A percentile compares a stretch with the other conserved stretches of the same genome.
phyloP scores from a whole-genome alignment of 2,329 filamentous ascomycete genomes.

The Amauroascus verrucosus region DNA sequence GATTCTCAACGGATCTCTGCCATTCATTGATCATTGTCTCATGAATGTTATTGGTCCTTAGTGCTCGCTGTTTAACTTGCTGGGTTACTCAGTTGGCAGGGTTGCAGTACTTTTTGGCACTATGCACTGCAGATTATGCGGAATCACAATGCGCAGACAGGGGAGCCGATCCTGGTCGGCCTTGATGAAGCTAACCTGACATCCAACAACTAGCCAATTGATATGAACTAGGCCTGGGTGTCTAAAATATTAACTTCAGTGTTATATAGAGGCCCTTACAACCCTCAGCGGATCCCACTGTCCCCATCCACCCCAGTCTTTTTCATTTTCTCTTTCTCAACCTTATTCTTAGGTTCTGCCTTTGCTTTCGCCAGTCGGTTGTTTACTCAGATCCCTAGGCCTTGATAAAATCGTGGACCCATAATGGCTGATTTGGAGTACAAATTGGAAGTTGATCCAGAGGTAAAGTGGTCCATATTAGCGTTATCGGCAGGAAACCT shows the following conservation, averaged over 20 bases:
- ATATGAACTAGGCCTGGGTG: neutral
- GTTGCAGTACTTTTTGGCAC: neutral
- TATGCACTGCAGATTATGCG: neutral
- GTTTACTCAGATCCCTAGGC: neutral
- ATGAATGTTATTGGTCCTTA: no score
- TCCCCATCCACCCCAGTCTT: neutral
- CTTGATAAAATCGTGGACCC: neutral
- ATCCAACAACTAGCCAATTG: neutral
- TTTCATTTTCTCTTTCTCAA: neutral
- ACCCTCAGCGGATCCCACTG: neutral
- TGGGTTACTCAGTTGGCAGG: neutral
- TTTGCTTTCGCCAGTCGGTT: neutral
- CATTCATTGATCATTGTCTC: no score
- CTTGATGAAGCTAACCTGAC: neutral
- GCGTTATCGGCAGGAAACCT: neutral
- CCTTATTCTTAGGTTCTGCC: neutral
- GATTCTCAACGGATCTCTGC: no score
- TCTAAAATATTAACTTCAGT: neutral
- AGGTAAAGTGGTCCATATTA: neutral
- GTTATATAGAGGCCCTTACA: slow-evolving; percentile 4
- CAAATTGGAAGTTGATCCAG: slow-evolving; percentile 7
- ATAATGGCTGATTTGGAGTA: neutral
- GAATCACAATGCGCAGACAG: neutral
- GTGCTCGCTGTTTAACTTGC: neutral
- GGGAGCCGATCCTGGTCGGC: neutral